Evolutionary conservation across 75 land plant genomes (phyloP).

Genomic region (Isoetes taiwanensis): DNA sequence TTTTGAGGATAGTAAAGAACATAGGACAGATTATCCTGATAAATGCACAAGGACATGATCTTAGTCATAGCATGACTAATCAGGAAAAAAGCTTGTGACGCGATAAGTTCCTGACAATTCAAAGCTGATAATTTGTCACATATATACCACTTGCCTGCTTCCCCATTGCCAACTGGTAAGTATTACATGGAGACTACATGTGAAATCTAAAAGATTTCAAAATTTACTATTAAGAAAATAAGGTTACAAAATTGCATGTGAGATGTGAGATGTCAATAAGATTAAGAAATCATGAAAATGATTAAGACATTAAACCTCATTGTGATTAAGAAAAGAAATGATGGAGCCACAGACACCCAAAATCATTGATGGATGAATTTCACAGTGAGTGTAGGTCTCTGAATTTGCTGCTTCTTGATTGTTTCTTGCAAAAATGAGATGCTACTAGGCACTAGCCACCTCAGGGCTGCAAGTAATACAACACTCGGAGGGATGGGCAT

Average conservation of each 20-base stretch:
- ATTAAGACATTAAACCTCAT: constrained; percentile 54
- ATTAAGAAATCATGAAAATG: no score
- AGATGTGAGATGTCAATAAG: no score
- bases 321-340: constrained; percentile 98
- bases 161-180: constrained; percentile 99
- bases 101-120: constrained; percentile 70
- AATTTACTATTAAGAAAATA: background rate
- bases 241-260: no score
- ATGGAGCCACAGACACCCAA: constrained; percentile 99
- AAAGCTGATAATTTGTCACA: constrained; percentile 93
- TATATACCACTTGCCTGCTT: constrained; percentile 99
- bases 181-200: constrained; percentile 98
- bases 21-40: constrained; percentile 93
- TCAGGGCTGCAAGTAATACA: no score
- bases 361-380: constrained; percentile 96
- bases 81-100: no score
- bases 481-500: no score
- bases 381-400: constrained; percentile 95
- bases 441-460: no score
- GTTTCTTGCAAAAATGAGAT: constrained; percentile 70
- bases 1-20: constrained; percentile 98
- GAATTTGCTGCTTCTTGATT: constrained; percentile 85
- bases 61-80: no score
- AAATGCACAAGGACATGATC: background rate
- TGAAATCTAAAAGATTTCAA: background rate